Evolutionary conservation across 805 yeast genomes (phyloP).

Genomic region (Starmera amethionina): DNA sequence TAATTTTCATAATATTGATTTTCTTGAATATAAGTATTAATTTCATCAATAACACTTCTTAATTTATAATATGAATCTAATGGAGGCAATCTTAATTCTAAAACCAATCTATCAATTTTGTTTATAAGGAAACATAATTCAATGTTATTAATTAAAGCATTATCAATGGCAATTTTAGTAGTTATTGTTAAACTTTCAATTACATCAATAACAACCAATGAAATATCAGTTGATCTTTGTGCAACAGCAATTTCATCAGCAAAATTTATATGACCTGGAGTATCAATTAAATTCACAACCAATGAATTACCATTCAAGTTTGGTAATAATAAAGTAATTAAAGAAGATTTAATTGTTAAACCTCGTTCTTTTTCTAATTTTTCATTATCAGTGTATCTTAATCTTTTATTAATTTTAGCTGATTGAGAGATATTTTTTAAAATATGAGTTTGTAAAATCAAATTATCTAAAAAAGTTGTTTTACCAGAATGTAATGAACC

Average conservation of each 20-base stretch:
- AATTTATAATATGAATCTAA: conserved; percentile 65
- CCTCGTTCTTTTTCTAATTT: conserved; percentile 64
- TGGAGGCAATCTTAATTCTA: conserved; percentile 73
- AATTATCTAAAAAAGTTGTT: conserved; percentile 62
- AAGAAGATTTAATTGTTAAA: conserved; percentile 51
- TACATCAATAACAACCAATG: conserved; percentile 65
- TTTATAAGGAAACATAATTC: conserved; percentile 57
- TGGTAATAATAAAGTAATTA: conserved; percentile 50
- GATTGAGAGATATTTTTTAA: conserved; percentile 41
- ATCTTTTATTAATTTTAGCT: conserved; percentile 55
- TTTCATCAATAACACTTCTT: conserved; percentile 44
- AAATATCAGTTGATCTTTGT: conserved; percentile 52
- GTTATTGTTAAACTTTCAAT: conserved; percentile 73
- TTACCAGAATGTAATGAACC: conserved; percentile 85
- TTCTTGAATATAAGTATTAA: conserved; percentile 43
- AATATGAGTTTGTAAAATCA: conserved; percentile 58
- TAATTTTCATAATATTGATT: conserved; percentile 19
- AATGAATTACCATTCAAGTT: conserved; percentile 44
- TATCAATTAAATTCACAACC: conserved; percentile 59
- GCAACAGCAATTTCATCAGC: conserved; percentile 61
- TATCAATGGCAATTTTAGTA: conserved; percentile 40
- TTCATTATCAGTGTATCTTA: conserved; percentile 63
- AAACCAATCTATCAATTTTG: conserved; percentile 76
- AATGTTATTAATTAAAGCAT: conserved; percentile 38
- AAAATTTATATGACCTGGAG: conserved; percentile 91